Conservation (phyloP, 495 filamentous ascomycete genomes). For the Podospora tetraspora region DNA sequence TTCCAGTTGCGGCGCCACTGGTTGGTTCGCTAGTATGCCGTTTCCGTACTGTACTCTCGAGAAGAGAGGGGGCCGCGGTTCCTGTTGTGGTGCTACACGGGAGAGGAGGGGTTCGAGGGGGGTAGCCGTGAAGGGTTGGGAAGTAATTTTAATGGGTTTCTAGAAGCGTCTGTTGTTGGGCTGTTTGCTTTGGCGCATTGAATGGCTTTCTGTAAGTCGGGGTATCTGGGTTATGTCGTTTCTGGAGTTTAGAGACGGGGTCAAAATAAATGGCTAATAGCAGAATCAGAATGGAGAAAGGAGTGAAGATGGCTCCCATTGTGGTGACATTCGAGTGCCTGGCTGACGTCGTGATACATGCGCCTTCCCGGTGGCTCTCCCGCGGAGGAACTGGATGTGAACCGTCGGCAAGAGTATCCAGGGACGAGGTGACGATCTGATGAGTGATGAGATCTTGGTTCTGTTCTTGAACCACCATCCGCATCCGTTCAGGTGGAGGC, state of each 20-base stretch:
- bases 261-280: background rate
- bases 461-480: background rate
- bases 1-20: background rate
- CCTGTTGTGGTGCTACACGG: background rate
- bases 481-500: background rate
- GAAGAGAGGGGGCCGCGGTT: background rate
- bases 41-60: background rate
- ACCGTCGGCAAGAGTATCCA: background rate
- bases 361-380: background rate
- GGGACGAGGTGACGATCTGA: background rate
- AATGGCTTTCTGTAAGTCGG: background rate
- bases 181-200: background rate
- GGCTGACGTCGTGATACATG: background rate
- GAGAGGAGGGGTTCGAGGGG: background rate
- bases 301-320: background rate
- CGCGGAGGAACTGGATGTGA: background rate
- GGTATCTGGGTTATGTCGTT: background rate
- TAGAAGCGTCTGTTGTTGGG: background rate
- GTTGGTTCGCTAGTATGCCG: background rate
- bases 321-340: background rate
- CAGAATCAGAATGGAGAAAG: background rate
- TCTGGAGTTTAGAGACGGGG: background rate
- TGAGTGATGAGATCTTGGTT: background rate
- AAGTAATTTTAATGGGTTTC: background rate
- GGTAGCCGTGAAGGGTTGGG: background rate